Evolutionary conservation across 352 stramenopile species (phyloP).

Genomic region (Globisporangium carolinianum): DNA sequence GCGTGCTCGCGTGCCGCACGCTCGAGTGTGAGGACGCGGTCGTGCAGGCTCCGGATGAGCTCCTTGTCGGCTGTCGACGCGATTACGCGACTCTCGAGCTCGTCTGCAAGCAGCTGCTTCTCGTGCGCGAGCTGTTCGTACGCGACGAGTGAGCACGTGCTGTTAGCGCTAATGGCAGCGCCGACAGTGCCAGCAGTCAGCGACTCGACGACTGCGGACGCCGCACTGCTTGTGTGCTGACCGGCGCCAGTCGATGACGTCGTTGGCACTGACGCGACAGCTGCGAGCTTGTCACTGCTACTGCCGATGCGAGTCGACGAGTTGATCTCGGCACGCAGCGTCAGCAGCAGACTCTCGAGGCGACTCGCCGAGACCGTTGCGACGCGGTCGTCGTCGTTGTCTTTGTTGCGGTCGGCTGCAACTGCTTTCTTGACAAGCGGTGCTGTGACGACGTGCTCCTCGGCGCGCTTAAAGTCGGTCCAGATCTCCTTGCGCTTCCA

Average conservation of each 20-base stretch:
- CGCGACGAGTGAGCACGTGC: constrained; percentile 12
- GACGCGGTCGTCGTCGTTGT: background rate
- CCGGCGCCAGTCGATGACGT: background rate
- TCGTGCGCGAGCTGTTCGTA: constrained; percentile 38
- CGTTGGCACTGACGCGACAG: background rate
- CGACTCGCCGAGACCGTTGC: background rate
- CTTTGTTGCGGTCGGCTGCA: background rate
- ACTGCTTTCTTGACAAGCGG: constrained; percentile 10
- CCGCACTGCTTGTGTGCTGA: background rate
- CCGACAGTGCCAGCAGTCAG: background rate
- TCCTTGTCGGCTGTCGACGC: constrained; percentile 27
- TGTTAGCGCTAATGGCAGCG: background rate
- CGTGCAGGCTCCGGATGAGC: constrained; percentile 23
- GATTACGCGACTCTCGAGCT: constrained; percentile 15
- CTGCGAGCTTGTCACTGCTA: background rate
- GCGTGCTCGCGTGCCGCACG: constrained; percentile 45
- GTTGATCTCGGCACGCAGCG: constrained; percentile 11
- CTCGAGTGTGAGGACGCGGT: constrained; percentile 36
- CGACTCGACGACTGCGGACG: background rate
- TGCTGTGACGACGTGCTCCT: constrained; percentile 36
- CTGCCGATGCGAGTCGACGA: background rate
- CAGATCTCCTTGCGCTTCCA: constrained; percentile 72
- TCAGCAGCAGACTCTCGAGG: constrained; percentile 12
- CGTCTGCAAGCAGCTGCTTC: constrained; percentile 19
- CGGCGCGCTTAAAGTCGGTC: constrained; percentile 61